A percentile compares a stretch with the other conserved stretches of the same genome.
Conservation (phyloP, 495 filamentous ascomycete genomes). For the Trichoderma asperelloides region DNA sequence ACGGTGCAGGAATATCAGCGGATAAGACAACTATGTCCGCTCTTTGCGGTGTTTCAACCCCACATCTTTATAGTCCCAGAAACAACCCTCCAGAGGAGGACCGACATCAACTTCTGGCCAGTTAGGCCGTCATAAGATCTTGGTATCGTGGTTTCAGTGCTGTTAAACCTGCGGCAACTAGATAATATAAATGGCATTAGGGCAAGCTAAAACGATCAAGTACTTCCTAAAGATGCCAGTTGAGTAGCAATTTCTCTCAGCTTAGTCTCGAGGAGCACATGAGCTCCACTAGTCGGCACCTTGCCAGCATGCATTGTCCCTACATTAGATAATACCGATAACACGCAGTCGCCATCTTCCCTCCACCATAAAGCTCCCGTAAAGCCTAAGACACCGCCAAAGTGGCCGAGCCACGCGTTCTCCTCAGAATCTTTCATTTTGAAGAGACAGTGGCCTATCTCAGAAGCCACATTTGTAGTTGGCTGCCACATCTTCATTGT, state of each 20-base stretch:
- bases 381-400: background rate
- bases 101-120: no score
- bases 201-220: no score
- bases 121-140: no score
- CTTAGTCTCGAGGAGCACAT: background rate
- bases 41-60: no score
- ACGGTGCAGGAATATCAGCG: no score
- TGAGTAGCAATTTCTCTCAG: background rate
- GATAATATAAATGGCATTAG: no score
- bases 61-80: no score
- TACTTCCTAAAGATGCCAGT: background rate
- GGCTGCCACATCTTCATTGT: background rate
- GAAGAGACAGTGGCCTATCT: background rate
- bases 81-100: no score
- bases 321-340: background rate
- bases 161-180: no score
- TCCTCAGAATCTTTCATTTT: background rate
- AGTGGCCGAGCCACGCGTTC: background rate
- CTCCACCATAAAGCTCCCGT: background rate
- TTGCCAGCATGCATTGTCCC: background rate
- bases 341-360: background rate
- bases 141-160: no score
- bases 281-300: background rate
- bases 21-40: no score
- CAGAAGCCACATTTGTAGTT: background rate